Evolutionary conservation across 192 early-diverging fungal genomes (phyloP).

Genomic region (Backusella mclennaniae): DNA sequence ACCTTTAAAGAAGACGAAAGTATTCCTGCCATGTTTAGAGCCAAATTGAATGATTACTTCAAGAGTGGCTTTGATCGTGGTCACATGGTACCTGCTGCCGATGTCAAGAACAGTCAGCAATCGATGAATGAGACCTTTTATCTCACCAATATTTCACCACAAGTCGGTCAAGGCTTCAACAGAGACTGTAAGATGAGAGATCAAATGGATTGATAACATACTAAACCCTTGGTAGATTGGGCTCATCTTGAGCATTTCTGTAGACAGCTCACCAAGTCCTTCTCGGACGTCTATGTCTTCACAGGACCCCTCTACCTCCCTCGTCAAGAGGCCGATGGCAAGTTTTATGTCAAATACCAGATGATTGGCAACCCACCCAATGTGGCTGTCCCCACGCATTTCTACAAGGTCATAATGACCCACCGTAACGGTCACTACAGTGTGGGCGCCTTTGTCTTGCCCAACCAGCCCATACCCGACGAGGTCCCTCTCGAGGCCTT

Average conservation of each 20-base stretch:
- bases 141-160: conserved; percentile 76
- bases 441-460: conserved; percentile 78
- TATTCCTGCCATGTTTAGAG: conserved; percentile 76
- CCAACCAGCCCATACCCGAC: conserved; percentile 73
- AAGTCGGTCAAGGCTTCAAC: conserved; percentile 87
- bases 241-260: conserved; percentile 83
- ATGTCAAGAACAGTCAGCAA: conserved; percentile 67
- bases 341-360: conserved; percentile 82
- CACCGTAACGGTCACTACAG: conserved; percentile 49
- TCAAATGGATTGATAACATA: neutral
- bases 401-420: conserved; percentile 88
- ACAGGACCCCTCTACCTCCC: conserved; percentile 90
- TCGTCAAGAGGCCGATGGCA: conserved; percentile 63
- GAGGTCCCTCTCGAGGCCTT: conserved; percentile 64
- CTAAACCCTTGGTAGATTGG: conserved; percentile 59
- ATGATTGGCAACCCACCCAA: conserved; percentile 87
- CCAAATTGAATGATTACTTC: conserved; percentile 76
- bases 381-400: conserved; percentile 90
- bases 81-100: conserved; percentile 91
- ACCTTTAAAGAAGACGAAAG: conserved; percentile 75
- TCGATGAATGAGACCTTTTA: conserved; percentile 89
- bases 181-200: conserved; percentile 59
- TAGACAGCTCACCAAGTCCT: conserved; percentile 64
- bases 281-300: conserved; percentile 82
- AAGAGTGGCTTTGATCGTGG: conserved; percentile 86